These are phyloP conservation scores for Hemisphaericaspora xylofermentans DNA, from an alignment of 1,139 yeast species.

Conservation along the genomic window DNA sequence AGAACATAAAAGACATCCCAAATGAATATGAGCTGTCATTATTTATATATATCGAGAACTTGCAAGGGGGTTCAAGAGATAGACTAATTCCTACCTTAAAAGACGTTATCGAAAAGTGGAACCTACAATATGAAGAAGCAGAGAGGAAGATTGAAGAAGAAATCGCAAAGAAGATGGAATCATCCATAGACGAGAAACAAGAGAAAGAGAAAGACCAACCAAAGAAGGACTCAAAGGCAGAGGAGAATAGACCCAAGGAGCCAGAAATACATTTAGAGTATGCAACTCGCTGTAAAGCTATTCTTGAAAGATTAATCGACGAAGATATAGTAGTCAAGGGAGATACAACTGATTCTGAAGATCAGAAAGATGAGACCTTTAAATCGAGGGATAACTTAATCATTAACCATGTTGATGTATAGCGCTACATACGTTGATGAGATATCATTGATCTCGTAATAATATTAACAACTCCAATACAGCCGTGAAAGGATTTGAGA, in stretches of 20 bases:
- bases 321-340: constrained; percentile 13
- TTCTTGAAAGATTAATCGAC: constrained; percentile 12
- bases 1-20: constrained; percentile 60
- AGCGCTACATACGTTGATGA: too few relatives aligned
- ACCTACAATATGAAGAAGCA: constrained; percentile 43
- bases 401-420: constrained; percentile 18
- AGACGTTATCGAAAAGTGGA: constrained; percentile 56
- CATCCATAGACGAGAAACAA: background rate
- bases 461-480: constrained; percentile 8
- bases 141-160: constrained; percentile 39
- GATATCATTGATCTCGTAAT: constrained; percentile 1
- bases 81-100: constrained; percentile 56
- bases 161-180: constrained; percentile 24
- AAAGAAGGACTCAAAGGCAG: background rate
- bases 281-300: constrained; percentile 12
- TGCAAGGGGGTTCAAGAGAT: constrained; percentile 72
- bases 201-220: constrained; percentile 14
- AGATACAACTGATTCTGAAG: constrained; percentile 10
- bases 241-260: background rate
- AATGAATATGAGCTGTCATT: constrained; percentile 56
- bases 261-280: constrained; percentile 10
- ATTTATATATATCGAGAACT: constrained; percentile 57
- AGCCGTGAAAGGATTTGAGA: background rate
- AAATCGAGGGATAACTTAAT: constrained; percentile 13
- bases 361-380: constrained; percentile 5